Evolutionary conservation across 345 rosid genomes (phyloP).

Genomic region (Cardamine occulta): DNA sequence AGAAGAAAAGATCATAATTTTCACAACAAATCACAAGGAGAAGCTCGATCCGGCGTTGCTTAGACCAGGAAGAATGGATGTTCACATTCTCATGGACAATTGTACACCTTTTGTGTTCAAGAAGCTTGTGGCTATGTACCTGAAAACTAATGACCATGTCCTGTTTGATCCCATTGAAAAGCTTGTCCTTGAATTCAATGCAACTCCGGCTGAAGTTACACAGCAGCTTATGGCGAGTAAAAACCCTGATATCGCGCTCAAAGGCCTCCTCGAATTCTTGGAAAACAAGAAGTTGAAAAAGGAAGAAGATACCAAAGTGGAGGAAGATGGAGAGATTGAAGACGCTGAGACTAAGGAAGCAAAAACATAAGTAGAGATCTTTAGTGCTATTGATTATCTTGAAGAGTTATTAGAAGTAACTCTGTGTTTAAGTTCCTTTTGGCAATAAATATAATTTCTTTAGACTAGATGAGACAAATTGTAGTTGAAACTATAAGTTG

Average conservation of each 20-base stretch:
- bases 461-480: not conserved
- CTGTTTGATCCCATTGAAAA: conserved; percentile 41
- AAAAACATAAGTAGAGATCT: conserved; percentile 1
- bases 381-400: conserved; percentile 6
- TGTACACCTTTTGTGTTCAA: conserved; percentile 43
- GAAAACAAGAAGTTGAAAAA: conserved; percentile 24
- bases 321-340: conserved; percentile 35
- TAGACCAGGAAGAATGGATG: conserved; percentile 44
- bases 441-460: not conserved
- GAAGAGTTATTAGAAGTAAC: not conserved
- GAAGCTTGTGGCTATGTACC: conserved; percentile 43
- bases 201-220: conserved; percentile 43
- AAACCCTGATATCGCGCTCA: conserved; percentile 27
- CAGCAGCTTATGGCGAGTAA: conserved; percentile 46
- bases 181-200: conserved; percentile 27
- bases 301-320: conserved; percentile 22
- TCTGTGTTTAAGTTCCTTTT: not conserved
- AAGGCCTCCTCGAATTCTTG: conserved; percentile 23
- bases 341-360: conserved; percentile 19
- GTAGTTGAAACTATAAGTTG: not conserved
- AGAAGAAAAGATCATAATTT: conserved; percentile 44
- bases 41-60: conserved; percentile 43
- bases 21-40: conserved; percentile 46
- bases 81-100: conserved; percentile 44
- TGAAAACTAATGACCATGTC: conserved; percentile 22